phyloP scores from a whole-genome alignment of 495 filamentous ascomycete genomes.

The Podospora pseudocomata region DNA sequence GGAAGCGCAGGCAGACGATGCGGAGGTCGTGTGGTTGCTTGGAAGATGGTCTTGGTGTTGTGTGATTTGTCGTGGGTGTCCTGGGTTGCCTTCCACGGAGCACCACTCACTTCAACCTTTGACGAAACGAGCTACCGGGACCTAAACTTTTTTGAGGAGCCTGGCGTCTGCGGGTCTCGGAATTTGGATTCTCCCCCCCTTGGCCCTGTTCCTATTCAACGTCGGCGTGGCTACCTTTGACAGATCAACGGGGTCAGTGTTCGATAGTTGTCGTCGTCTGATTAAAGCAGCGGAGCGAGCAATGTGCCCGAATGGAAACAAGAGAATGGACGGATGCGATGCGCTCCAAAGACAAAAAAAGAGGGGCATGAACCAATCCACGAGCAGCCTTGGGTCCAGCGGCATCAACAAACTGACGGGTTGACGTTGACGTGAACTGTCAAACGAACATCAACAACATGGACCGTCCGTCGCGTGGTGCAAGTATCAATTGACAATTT shows the following conservation, averaged over 20 bases:
- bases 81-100: not conserved
- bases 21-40: slow-evolving; percentile 3
- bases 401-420: not conserved
- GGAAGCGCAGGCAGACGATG: not conserved
- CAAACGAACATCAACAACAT: not conserved
- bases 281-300: not conserved
- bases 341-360: not conserved
- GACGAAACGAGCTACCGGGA: slow-evolving; percentile 17
- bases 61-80: slow-evolving; percentile 10
- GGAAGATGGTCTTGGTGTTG: slow-evolving; percentile 4
- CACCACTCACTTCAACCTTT: slow-evolving; percentile 4
- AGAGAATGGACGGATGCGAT: not conserved
- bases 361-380: slow-evolving; percentile 4
- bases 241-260: not conserved
- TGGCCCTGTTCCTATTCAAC: slow-evolving; percentile 8
- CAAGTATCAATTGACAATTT: not conserved
- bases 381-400: not conserved
- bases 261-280: not conserved
- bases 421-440: not conserved
- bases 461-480: not conserved
- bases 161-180: slow-evolving; percentile 17
- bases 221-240: not conserved
- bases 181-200: slow-evolving; percentile 18
- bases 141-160: slow-evolving; percentile 25
- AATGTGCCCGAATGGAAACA: not conserved